Base-by-base conservation (phyloP, 2,329 filamentous ascomycete species). In the Ramularia collo-cygni region DNA sequence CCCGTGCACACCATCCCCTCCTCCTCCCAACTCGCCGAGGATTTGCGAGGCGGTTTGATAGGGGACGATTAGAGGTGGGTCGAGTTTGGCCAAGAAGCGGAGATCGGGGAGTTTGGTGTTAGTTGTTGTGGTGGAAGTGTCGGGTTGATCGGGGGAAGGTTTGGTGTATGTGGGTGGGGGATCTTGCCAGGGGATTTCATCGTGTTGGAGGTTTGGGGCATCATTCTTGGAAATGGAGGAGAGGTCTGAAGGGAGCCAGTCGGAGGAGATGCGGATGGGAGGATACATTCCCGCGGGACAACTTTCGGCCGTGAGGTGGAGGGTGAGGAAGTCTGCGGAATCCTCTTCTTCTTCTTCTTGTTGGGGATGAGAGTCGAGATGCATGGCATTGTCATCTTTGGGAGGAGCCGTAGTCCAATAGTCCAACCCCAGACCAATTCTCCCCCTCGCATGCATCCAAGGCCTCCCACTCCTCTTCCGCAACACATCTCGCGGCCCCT, bases 241-340 rank as follows among this genome's bases (percentile, higher is more conserved):
- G 4, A 81, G 21, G 76, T 72, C 83, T 80, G 89, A 70, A 2
- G 80, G 79, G 36, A 92, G 76, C 85, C 85, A 92, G 39, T 77
- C 69, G 43, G 83, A 74, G 1, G 85, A 85, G 27, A 87, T 74
- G 13, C 85, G 76, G 16, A 88, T 72, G 0, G 84, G 75, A 1
- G 67, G 74, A 65, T 67, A 76, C 35, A 71, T 60, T 21, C 65
- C 61, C 4, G 67, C 64, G 2, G 66, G 59, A 4, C 60, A 64
- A 8, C 64, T 55, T 47, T 74, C 69, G 56, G 82, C 86, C 46
- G 81, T 79, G 42, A 92, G 71, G 2, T 79, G 65, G 6, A 90
- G 69, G 0, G 76, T 77, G 3, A 77, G 71, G n/a, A 57, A 53
- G 13, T 46, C 24, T 19, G 19, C 17, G 9, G 35, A 21, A 3